These are phyloP conservation scores for Corylus heterophylla DNA, from an alignment of 306 rosid genomes.

Conservation along the genomic window DNA sequence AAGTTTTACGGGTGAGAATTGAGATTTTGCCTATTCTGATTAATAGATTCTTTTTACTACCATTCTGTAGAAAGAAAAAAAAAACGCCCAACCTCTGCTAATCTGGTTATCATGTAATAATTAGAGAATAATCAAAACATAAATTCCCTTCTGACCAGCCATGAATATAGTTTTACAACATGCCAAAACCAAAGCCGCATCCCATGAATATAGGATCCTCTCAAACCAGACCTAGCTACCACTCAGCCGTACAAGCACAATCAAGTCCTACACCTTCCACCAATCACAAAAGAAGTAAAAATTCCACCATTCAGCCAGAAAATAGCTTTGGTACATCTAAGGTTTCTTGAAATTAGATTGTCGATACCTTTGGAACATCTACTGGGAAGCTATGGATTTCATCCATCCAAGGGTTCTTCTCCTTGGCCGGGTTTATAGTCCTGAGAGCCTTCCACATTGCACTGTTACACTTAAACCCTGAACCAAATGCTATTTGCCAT, in stretches of 20 bases:
- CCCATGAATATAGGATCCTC: not conserved
- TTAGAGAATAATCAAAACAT: not conserved
- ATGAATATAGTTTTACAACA: not conserved
- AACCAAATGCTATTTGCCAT: slow-evolving; percentile 94
- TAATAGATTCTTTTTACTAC: not conserved
- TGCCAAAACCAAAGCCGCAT: not conserved
- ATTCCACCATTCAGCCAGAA: slow-evolving; percentile 18
- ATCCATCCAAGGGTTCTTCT: slow-evolving; percentile 79
- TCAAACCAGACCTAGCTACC: slow-evolving; percentile 15
- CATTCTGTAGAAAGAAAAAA: not conserved
- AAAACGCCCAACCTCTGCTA: not conserved
- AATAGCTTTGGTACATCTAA: not conserved
- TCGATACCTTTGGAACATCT: slow-evolving; percentile 66
- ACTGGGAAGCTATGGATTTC: slow-evolving; percentile 79
- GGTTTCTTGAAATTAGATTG: slow-evolving; percentile 35
- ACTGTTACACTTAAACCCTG: slow-evolving; percentile 92
- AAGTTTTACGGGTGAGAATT: too few relatives aligned
- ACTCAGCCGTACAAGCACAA: slow-evolving; percentile 31
- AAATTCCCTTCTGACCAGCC: not conserved
- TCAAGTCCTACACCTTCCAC: not conserved
- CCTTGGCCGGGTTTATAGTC: slow-evolving; percentile 66
- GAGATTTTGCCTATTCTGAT: not conserved
- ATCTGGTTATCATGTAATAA: not conserved
- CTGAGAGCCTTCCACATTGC: slow-evolving; percentile 92
- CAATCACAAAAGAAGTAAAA: not conserved